phyloP scores from a whole-genome alignment of 805 yeast genomes.

The Wickerhamiella alocasiicola region DNA sequence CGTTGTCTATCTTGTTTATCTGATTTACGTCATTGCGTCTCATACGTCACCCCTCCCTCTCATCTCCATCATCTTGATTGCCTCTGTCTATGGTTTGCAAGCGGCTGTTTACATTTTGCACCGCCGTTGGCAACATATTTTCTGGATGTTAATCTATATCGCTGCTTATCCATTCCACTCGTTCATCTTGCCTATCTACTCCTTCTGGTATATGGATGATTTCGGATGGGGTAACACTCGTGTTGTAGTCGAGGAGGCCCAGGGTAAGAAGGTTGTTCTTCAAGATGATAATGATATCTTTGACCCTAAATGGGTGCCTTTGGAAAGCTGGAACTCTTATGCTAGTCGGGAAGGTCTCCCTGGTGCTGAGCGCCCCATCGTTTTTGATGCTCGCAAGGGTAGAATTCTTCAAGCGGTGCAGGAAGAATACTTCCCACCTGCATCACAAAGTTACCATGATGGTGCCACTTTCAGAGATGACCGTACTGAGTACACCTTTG shows the following conservation, averaged over 20 bases:
- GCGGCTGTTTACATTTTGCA: constrained; percentile 41
- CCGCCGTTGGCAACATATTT: constrained; percentile 34
- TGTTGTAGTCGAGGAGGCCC: constrained; percentile 40
- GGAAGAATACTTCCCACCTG: constrained; percentile 12
- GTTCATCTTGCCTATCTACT: constrained; percentile 45
- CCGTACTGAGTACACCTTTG: background rate
- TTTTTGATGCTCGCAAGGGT: constrained; percentile 28
- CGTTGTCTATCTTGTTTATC: constrained; percentile 40
- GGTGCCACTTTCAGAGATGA: constrained; percentile 1
- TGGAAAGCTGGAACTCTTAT: constrained; percentile 30
- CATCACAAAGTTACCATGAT: background rate
- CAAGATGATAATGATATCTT: constrained; percentile 27
- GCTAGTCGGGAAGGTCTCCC: constrained; percentile 29
- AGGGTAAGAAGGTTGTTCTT: constrained; percentile 34
- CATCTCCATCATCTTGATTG: constrained; percentile 45
- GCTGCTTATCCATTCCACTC: constrained; percentile 51
- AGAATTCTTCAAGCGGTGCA: constrained; percentile 22
- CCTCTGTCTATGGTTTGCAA: constrained; percentile 45
- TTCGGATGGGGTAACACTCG: constrained; percentile 58
- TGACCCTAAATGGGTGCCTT: constrained; percentile 28
- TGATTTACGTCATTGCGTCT: constrained; percentile 39
- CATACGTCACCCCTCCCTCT: constrained; percentile 39
- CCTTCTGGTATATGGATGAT: constrained; percentile 55
- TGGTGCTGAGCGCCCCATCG: constrained; percentile 28
- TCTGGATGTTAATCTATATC: constrained; percentile 46